Evolutionary conservation across 1,284 basidiomycete genomes (phyloP).

Genomic region (Trametes versicolor): DNA sequence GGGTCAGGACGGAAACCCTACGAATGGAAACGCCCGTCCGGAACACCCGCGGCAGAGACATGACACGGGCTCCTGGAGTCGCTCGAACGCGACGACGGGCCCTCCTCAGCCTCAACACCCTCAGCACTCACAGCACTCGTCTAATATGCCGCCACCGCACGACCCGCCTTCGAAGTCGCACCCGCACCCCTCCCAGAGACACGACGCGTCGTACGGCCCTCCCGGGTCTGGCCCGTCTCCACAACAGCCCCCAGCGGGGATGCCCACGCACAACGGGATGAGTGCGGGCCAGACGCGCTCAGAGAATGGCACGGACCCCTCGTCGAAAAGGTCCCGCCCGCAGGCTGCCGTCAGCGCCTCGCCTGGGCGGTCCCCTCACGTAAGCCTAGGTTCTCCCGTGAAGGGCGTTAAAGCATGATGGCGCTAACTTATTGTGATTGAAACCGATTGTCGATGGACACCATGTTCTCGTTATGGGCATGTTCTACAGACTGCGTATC

Average conservation of each 20-base stretch:
- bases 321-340: conserved; percentile 43
- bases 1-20: conserved; percentile 42
- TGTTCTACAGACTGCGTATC: conserved; percentile 40
- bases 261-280: conserved; percentile 29
- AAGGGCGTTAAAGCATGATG: conserved; percentile 37
- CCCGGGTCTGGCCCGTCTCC: conserved; percentile 24
- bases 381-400: conserved; percentile 44
- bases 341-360: conserved; percentile 45
- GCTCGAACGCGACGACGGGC: conserved; percentile 28
- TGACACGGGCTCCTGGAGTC: conserved; percentile 38
- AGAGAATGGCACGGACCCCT: conserved; percentile 37
- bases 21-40: conserved; percentile 29
- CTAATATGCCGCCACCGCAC: conserved; percentile 34
- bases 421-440: conserved; percentile 37
- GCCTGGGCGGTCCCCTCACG: conserved; percentile 49
- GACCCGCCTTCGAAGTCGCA: conserved; percentile 36
- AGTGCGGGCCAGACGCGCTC: conserved; percentile 30
- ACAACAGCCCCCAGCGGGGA: conserved; percentile 21
- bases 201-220: conserved; percentile 33
- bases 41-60: conserved; percentile 38
- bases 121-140: conserved; percentile 29
- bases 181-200: conserved; percentile 30
- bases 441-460: conserved; percentile 33
- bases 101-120: conserved; percentile 19
- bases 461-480: conserved; percentile 29